Base-by-base conservation (phyloP, 768 basidiomycete genomes). In the Russula ochroleuca region DNA sequence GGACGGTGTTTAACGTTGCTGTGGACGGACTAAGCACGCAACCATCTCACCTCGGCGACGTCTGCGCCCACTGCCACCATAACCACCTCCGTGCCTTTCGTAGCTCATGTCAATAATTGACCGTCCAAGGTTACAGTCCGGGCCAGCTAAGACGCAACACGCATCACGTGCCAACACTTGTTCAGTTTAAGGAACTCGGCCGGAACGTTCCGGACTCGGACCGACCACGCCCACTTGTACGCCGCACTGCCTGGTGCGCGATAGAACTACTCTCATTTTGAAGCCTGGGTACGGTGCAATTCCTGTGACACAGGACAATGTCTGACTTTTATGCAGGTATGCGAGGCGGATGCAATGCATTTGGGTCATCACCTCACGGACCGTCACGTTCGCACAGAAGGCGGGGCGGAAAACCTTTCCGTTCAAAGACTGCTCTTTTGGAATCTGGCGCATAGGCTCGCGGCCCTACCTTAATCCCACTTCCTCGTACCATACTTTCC, bases 311-410 rank as follows among this genome's bases (percentile, higher is more conserved):
- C 11, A 19, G 43, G 48, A 31, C 11, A 15, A 3, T 25, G 13
- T 19, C 54, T 58, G 0, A 41, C 21, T 17, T 35, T 33, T 43
- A 47, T 28, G 21, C 63, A 82, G 85, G 79, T 70, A 87, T 86
- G 85, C 81, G 71, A 81, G 71, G 74, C 81, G 78, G 82, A 88
- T 89, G 87, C 85, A 78, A 87, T 86, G 85, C 80, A 81, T 76
- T 74, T 81, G 79, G 81, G 74, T 76, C 72, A 67, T 76, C 51
- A 58, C 75, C 59, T 60, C 62, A 62, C 57, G 64, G 11, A 43
- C 23, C 35, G 15, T 62, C 59, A 48, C 52, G 25, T 38, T 55
- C 50, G 49, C 63, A n/a, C 43, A 56, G 47, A 57, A 47, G 62
- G 64, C 62, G 48, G 43, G 28, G 53, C 56, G 33, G 19, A 50